Evolutionary conservation across 352 stramenopile genomes (phyloP).

Genomic region (Pythium phragmiticola): DNA sequence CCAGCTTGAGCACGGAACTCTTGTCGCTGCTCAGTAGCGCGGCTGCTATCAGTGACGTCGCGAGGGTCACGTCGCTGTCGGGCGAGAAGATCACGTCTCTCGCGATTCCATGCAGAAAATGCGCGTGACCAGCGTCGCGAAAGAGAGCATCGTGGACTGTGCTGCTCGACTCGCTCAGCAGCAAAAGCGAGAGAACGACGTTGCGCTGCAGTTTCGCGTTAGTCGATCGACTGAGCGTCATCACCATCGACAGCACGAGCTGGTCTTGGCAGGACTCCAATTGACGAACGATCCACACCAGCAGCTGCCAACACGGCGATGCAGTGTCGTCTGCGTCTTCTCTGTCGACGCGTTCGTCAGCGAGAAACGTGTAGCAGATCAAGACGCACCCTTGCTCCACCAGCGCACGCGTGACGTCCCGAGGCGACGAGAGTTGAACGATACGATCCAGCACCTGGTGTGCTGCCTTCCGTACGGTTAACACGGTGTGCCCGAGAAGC

Average conservation of each 20-base stretch:
- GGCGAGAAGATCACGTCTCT: constrained; percentile 24
- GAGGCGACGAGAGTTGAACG: constrained; percentile 27
- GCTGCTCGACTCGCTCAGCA: constrained; percentile 33
- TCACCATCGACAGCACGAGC: constrained; percentile 27
- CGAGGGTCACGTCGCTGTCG: constrained; percentile 18
- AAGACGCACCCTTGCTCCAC: constrained; percentile 53
- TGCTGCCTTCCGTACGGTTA: constrained; percentile 25
- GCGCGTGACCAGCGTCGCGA: constrained; percentile 13
- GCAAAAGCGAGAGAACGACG: constrained; percentile 38
- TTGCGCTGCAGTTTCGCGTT: constrained; percentile 46
- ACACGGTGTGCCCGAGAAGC: constrained; percentile 31
- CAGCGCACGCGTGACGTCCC: constrained; percentile 36
- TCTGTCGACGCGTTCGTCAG: constrained; percentile 3
- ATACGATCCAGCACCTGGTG: constrained; percentile 22
- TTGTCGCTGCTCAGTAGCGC: constrained; percentile 32
- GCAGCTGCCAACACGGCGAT: not conserved
- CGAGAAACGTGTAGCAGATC: constrained; percentile 26
- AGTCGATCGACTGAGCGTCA: constrained; percentile 34
- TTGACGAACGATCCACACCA: constrained; percentile 33
- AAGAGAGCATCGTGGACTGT: constrained; percentile 22
- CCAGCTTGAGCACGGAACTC: constrained; percentile 43
- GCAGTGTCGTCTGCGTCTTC: not conserved
- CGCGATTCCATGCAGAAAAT: constrained; percentile 28
- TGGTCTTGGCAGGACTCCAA: constrained; percentile 25
- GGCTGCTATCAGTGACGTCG: constrained; percentile 28